A percentile compares a stretch with the other conserved stretches of the same genome.
phyloP scores from a whole-genome alignment of 495 filamentous ascomycete species.

The Penicillium robsamsonii region DNA sequence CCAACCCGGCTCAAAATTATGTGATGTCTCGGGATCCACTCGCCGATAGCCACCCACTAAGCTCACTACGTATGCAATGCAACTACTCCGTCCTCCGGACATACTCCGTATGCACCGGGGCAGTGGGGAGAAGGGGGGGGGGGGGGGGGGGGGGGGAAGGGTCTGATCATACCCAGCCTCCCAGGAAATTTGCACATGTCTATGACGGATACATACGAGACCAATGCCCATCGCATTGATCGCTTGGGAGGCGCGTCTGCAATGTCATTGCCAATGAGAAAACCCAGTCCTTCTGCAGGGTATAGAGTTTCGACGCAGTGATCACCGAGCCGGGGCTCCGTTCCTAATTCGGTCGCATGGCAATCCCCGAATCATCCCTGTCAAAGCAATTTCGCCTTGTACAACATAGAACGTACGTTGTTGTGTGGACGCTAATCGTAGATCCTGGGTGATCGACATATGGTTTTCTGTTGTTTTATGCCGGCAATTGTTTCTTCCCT shows the following conservation, averaged over 20 bases:
- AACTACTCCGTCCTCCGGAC: not conserved
- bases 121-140: not conserved
- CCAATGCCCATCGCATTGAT: slow-evolving; percentile 3
- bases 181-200: not conserved
- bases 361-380: slow-evolving; percentile 1
- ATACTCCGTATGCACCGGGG: not conserved
- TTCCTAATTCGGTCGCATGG: not conserved
- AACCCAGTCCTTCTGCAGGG: not conserved
- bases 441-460: slow-evolving; percentile 27
- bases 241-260: not conserved
- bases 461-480: slow-evolving; percentile 6
- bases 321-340: not conserved
- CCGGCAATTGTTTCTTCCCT: slow-evolving; percentile 24
- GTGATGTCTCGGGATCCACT: slow-evolving; percentile 1
- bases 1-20: not conserved
- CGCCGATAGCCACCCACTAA: not conserved
- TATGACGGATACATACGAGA: not conserved
- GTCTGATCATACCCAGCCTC: slow-evolving; percentile 5
- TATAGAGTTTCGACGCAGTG: not conserved
- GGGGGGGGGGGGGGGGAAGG: not conserved
- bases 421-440: slow-evolving; percentile 20
- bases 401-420: not conserved
- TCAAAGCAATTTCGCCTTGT: not conserved
- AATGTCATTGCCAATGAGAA: not conserved
- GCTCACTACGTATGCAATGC: not conserved